Evolutionary conservation across 768 basidiomycete species (phyloP), one percentile per base, ranked within the genome.

Genomic region (Leccinum boreale): DNA sequence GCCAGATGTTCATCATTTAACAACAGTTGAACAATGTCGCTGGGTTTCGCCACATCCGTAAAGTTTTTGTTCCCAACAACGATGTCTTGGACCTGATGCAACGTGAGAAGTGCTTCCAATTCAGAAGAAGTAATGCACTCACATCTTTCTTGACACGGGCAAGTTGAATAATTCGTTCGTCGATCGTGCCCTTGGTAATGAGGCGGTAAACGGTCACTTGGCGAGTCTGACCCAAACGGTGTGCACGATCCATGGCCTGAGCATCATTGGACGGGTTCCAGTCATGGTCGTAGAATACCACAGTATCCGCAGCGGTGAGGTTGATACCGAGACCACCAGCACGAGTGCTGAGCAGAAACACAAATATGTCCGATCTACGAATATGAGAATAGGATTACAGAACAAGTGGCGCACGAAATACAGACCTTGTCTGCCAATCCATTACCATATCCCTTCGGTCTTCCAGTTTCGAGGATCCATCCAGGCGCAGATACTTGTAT

Each of bases 371-470:
- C 7, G 95, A 90, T 53, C 71, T 72, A 45, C 42, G 48, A 36
- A 21, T 15, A 50, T 35, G 6, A 28, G 47, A 17, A 33, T 57
- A 11, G 57, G 45, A 24, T 0, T 23, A 7, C 11, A 50, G 11
- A 35, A 42, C 10, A 24, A 29, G 28, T 19, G 23, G 15, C n/a
- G 2, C 26, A 33, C 5, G 31, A 35, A 44, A 45, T 21, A 73
- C 82, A 58, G 58, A 94, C 94, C 92, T 85, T 39, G 94, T 96
- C 73, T 99, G 97, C 96, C 96, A 99, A 68, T 95, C 93, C 64
- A 94, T 94, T 26, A 99, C 97, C 97, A 99, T 98, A 72, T 98
- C 97, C 57, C 97, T 83, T 65, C 97, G 82, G 70, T 99, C 97
- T 65, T 95, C 94, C 53, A 99, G 80, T 64, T 95, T 94, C 28